Evolutionary conservation across 208 protist genomes (phyloP).

Genomic region (Herpetomonas tarakana): DNA sequence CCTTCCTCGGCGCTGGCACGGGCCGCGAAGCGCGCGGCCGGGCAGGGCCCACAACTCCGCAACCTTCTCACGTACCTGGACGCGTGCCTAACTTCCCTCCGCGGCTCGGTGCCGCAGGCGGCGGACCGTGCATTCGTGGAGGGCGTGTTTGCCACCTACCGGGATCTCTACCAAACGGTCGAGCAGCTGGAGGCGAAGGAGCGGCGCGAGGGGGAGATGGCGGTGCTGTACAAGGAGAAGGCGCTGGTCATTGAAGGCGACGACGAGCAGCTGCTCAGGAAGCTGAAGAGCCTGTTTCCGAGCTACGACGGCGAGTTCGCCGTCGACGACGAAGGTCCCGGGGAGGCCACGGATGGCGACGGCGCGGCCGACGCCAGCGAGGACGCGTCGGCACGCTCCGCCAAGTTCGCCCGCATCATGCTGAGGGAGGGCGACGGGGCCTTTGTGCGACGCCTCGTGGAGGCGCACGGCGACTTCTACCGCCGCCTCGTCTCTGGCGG

Average conservation of each 20-base stretch:
- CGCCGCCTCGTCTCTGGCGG: conserved; percentile 36
- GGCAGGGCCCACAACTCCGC: conserved; percentile 26
- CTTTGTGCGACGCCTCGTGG: conserved; percentile 69
- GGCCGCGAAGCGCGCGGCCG: conserved; percentile 5
- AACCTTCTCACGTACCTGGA: conserved; percentile 76
- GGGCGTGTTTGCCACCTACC: conserved; percentile 60
- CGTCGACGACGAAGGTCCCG: conserved; percentile 26
- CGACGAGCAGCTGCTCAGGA: conserved; percentile 87
- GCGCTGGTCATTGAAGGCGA: conserved; percentile 86
- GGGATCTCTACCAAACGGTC: conserved; percentile 57
- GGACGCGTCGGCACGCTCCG: conserved; percentile 30
- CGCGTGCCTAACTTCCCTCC: conserved; percentile 61
- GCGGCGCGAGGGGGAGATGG: conserved; percentile 62
- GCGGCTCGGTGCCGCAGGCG: conserved; percentile 40
- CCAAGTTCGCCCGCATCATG: conserved; percentile 70
- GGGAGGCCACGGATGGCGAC: conserved; percentile 18
- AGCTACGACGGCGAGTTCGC: conserved; percentile 91
- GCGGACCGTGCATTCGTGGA: conserved; percentile 53
- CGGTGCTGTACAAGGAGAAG: conserved; percentile 92
- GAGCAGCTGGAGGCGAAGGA: conserved; percentile 82
- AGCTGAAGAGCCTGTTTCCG: conserved; percentile 91
- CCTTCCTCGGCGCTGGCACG: conserved; percentile 9
- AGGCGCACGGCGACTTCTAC: conserved; percentile 73
- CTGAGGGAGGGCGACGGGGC: conserved; percentile 64
- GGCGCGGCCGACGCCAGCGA: conserved; percentile 20